phyloP scores from a whole-genome alignment of 1,284 basidiomycete genomes.

The Pseudozyma sp. region DNA sequence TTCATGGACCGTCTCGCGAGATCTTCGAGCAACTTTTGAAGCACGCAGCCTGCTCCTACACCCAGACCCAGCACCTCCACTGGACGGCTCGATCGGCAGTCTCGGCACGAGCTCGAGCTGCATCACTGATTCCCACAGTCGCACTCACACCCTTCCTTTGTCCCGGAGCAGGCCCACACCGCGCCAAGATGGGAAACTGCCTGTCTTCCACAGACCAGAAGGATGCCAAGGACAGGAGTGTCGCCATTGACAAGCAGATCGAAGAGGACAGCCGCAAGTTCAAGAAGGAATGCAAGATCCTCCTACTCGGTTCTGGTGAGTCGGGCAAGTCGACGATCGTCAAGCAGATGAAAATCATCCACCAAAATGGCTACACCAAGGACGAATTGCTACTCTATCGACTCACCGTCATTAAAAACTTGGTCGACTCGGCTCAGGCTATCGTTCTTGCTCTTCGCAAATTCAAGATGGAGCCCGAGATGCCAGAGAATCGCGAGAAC shows the following conservation, averaged over 20 bases:
- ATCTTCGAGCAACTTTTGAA: no score
- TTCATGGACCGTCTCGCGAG: no score
- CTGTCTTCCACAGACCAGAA: conserved; percentile 61
- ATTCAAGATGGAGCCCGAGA: conserved; percentile 84
- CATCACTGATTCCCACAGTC: no score
- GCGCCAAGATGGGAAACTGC: conserved; percentile 57
- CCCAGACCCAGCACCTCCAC: no score
- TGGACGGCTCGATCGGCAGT: no score
- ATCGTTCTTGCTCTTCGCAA: conserved; percentile 90
- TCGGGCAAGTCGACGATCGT: conserved; percentile 96
- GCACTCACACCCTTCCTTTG: not conserved
- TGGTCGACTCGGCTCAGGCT: conserved; percentile 79
- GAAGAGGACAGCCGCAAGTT: conserved; percentile 75
- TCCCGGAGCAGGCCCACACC: not conserved
- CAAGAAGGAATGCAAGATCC: conserved; percentile 92
- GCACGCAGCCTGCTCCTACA: no score
- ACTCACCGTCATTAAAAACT: conserved; percentile 74
- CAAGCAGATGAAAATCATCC: conserved; percentile 99
- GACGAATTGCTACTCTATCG: conserved; percentile 85
- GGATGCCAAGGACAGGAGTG: conserved; percentile 63
- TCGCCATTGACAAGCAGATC: conserved; percentile 73
- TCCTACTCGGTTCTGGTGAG: conserved; percentile 84
- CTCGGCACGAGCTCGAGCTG: no score
- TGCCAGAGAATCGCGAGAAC: conserved; percentile 76
- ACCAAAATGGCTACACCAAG: conserved; percentile 88